phyloP scores from a whole-genome alignment of 257 asterid species.

The Solanum chilense region DNA sequence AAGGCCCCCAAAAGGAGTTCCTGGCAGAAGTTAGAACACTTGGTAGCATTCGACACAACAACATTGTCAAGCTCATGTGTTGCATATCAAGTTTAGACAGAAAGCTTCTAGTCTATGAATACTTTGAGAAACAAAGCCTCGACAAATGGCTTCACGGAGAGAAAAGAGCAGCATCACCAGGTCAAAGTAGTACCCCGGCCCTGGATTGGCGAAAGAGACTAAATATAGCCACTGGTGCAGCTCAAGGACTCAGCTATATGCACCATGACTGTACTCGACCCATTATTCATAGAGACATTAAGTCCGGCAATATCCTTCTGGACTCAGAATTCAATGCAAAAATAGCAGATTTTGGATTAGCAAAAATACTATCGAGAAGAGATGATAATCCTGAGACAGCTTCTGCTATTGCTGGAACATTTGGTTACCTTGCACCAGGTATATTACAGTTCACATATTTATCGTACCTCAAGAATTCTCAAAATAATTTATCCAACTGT shows the following conservation, averaged over 20 bases:
- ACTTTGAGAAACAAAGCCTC: slow-evolving; percentile 44
- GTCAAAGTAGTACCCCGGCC: slow-evolving; percentile 7
- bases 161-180: slow-evolving; percentile 10
- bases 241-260: slow-evolving; percentile 59
- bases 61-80: slow-evolving; percentile 48
- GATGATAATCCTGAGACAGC: slow-evolving; percentile 32
- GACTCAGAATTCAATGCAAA: slow-evolving; percentile 43
- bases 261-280: slow-evolving; percentile 57
- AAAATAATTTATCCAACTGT: neutral
- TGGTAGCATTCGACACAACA: slow-evolving; percentile 43
- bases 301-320: slow-evolving; percentile 50
- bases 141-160: slow-evolving; percentile 40
- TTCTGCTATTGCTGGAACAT: slow-evolving; percentile 50
- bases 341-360: slow-evolving; percentile 55
- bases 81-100: slow-evolving; percentile 28
- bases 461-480: neutral
- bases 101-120: slow-evolving; percentile 49
- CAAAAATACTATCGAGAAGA: slow-evolving; percentile 26
- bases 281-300: slow-evolving; percentile 54
- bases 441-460: neutral
- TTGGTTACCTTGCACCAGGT: slow-evolving; percentile 70
- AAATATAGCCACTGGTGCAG: slow-evolving; percentile 46
- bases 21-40: slow-evolving; percentile 43
- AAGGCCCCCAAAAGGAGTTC: slow-evolving; percentile 38
- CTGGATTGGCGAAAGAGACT: slow-evolving; percentile 52